Conservation (phyloP, 2,329 filamentous ascomycete genomes). For the Trichophyton rubrum region DNA sequence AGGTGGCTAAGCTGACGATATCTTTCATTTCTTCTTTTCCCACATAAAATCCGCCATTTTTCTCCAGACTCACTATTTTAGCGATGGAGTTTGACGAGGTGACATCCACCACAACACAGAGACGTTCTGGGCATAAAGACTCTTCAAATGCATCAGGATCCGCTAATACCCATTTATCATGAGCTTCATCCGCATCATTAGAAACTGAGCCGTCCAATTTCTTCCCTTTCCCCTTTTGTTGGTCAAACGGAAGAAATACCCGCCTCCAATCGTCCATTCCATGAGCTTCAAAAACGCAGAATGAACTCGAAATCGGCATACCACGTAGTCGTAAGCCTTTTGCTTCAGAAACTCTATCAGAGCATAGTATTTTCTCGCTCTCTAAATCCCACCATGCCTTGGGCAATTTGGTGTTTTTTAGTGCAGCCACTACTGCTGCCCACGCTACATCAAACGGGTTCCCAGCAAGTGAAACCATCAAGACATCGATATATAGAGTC, state of each 20-base stretch:
- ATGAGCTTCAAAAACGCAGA: constrained; percentile 60
- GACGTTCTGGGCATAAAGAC: constrained; percentile 63
- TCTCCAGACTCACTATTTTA: constrained; percentile 59
- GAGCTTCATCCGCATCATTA: constrained; percentile 15
- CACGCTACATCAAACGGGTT: constrained; percentile 87
- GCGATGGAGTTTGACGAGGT: constrained; percentile 34
- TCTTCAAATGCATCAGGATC: constrained; percentile 91
- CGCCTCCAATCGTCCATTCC: constrained; percentile 28
- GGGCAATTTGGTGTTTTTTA: constrained; percentile 66
- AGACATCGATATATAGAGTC: constrained; percentile 88
- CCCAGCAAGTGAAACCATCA: constrained; percentile 86
- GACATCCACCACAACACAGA: constrained; percentile 68
- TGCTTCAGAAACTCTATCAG: constrained; percentile 44
- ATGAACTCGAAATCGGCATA: constrained; percentile 64
- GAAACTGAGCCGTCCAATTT: constrained; percentile 21
- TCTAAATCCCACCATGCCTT: constrained; percentile 74
- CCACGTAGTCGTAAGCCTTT: constrained; percentile 48
- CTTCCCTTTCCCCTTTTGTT: constrained; percentile 35
- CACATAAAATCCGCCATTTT: constrained; percentile 63
- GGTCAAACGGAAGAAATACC: constrained; percentile 24
- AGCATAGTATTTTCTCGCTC: constrained; percentile 65
- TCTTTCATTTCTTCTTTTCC: constrained; percentile 50
- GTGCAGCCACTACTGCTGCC: constrained; percentile 68
- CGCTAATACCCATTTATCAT: constrained; percentile 61
- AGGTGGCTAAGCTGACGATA: constrained; percentile 47